A percentile compares a stretch with the other conserved stretches of the same genome.
These are phyloP conservation scores for Fusarium pseudocircinatum DNA, from an alignment of 2,329 filamentous ascomycete genomes.

Conservation along the genomic window DNA sequence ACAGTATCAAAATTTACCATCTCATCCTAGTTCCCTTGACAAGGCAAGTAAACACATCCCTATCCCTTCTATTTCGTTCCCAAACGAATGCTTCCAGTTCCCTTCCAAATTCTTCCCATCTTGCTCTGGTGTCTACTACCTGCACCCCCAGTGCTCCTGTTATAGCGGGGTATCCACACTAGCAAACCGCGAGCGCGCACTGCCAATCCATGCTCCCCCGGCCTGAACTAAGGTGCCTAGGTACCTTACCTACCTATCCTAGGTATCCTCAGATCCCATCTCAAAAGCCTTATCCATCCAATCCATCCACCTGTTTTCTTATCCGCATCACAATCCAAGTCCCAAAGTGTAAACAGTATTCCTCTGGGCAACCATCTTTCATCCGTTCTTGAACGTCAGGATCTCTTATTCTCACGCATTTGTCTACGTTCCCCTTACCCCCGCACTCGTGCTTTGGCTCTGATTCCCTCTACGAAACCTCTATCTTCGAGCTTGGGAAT, in stretches of 20 bases:
- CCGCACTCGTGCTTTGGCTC: constrained; percentile 14
- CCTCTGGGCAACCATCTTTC: constrained; percentile 18
- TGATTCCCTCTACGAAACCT: constrained; percentile 19
- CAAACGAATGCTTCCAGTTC: neutral
- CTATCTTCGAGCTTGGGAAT: constrained; percentile 23
- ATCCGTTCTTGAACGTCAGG: constrained; percentile 10
- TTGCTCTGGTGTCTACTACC: constrained; percentile 18
- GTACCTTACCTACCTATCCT: neutral
- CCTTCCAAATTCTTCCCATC: neutral
- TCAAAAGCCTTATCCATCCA: constrained; percentile 29
- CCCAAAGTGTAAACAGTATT: constrained; percentile 30
- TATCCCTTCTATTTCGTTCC: neutral
- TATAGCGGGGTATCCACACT: constrained; percentile 50
- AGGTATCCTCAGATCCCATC: constrained; percentile 36
- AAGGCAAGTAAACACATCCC: neutral
- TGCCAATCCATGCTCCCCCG: constrained; percentile 47
- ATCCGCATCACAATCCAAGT: constrained; percentile 36
- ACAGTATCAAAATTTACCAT: neutral
- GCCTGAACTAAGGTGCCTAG: neutral
- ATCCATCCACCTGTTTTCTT: constrained; percentile 32
- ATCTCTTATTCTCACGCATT: constrained; percentile 24
- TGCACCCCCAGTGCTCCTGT: constrained; percentile 34
- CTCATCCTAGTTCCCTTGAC: no score
- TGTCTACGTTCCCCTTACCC: neutral
- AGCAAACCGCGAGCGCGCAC: constrained; percentile 46